These are phyloP conservation scores for Elaeis oleifera DNA, from an alignment of 202 grass and related monocot species.

Conservation along the genomic window DNA sequence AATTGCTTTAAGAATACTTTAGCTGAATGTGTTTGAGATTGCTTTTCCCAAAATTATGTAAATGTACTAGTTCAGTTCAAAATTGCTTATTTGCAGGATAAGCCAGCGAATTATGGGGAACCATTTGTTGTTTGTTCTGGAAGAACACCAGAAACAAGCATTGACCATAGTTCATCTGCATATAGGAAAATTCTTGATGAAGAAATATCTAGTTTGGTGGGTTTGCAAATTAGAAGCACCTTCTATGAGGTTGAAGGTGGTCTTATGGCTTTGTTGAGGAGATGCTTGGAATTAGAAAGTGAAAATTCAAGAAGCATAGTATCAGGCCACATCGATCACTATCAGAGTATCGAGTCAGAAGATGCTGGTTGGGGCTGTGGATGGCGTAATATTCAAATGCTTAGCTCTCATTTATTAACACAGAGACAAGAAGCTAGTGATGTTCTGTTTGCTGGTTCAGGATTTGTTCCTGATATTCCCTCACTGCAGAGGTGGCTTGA, in stretches of 20 bases:
- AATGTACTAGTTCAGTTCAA: not conserved
- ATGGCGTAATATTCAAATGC: slow-evolving; percentile 95
- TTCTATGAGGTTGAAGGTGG: slow-evolving; percentile 58
- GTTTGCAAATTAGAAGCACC: slow-evolving; percentile 37
- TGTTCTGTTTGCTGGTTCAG: slow-evolving; percentile 59
- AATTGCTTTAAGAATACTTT: not conserved
- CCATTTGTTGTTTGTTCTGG: slow-evolving; percentile 14
- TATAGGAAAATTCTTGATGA: slow-evolving; percentile 21
- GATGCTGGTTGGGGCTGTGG: slow-evolving; percentile 93
- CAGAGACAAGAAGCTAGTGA: slow-evolving; percentile 47
- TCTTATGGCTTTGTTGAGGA: slow-evolving; percentile 46
- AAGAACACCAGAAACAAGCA: slow-evolving; percentile 34
- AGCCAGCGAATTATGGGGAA: slow-evolving; percentile 1
- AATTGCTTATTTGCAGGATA: slow-evolving; percentile 36
- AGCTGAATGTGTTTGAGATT: not conserved
- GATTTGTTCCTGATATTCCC: slow-evolving; percentile 84
- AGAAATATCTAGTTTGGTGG: slow-evolving; percentile 39
- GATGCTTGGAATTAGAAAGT: slow-evolving; percentile 60
- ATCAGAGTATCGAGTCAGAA: slow-evolving; percentile 62
- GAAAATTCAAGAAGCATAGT: slow-evolving; percentile 45
- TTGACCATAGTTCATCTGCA: slow-evolving; percentile 3
- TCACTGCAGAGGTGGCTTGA: slow-evolving; percentile 92
- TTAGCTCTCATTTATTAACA: slow-evolving; percentile 67
- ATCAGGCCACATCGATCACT: slow-evolving; percentile 60
- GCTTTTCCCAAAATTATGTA: slow-evolving; percentile 17